These are phyloP conservation scores for Canariomyces notabilis DNA, from an alignment of 2,329 filamentous ascomycete species.

Conservation along the genomic window DNA sequence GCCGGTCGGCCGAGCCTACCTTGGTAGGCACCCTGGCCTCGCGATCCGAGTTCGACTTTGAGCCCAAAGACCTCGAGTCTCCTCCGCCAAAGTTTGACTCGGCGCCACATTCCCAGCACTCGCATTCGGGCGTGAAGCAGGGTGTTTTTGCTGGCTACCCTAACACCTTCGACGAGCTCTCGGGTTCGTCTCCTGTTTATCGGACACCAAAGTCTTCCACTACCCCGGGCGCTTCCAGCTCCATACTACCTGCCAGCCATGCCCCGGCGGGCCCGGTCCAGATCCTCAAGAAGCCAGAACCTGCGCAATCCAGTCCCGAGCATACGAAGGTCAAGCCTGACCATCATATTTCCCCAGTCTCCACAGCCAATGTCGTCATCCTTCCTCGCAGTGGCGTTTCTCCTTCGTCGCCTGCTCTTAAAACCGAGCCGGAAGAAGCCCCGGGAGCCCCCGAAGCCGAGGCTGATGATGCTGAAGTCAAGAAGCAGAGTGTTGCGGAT, in stretches of 20 bases:
- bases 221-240: constrained; percentile 28
- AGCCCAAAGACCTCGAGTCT: constrained; percentile 23
- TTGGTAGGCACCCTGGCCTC: constrained; percentile 24
- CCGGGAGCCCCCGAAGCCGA: too few species aligned
- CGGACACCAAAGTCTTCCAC: constrained; percentile 38
- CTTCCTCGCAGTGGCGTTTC: constrained; percentile 9
- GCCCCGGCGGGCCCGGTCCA: constrained; percentile 37
- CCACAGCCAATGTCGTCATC: constrained; percentile 17
- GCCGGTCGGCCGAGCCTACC: constrained; percentile 22
- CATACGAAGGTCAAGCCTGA: constrained; percentile 32
- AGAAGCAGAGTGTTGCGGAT: constrained; percentile 65
- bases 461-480: constrained; percentile 29
- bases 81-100: constrained; percentile 25
- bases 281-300: constrained; percentile 47
- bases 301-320: constrained; percentile 42
- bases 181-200: constrained; percentile 36
- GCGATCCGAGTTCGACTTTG: constrained; percentile 28
- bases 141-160: constrained; percentile 31
- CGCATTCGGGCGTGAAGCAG: constrained; percentile 19
- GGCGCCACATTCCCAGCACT: constrained; percentile 26
- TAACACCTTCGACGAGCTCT: constrained; percentile 40
- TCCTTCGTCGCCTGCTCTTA: constrained; percentile 14
- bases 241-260: constrained; percentile 26
- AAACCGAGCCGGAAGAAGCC: too few species aligned
- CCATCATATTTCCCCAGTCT: constrained; percentile 28